phyloP scores from a whole-genome alignment of 2,329 filamentous ascomycete genomes.

The Cladophialophora psammophila region DNA sequence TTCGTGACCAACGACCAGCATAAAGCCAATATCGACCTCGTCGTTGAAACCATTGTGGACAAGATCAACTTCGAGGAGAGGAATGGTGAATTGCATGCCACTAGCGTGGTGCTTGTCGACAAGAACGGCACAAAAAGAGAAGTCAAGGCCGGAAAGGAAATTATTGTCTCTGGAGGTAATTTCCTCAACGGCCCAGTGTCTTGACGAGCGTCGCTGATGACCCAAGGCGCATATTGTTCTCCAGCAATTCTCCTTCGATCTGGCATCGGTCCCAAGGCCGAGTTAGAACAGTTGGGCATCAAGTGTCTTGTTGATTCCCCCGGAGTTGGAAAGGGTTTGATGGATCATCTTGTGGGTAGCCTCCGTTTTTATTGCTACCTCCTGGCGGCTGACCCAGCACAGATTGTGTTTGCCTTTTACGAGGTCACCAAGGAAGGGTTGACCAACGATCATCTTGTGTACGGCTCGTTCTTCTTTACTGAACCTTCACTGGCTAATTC shows the following conservation, averaged over 20 bases:
- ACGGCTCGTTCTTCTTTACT: not conserved
- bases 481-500: not conserved
- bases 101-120: slow-evolving; percentile 54
- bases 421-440: slow-evolving; percentile 61
- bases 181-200: slow-evolving; percentile 28
- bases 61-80: slow-evolving; percentile 57
- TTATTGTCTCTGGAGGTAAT: slow-evolving; percentile 49
- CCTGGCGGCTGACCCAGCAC: slow-evolving; percentile 25
- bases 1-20: slow-evolving; percentile 57
- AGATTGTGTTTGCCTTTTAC: slow-evolving; percentile 68
- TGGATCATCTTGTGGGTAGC: slow-evolving; percentile 59
- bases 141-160: slow-evolving; percentile 53
- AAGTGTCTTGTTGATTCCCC: slow-evolving; percentile 54
- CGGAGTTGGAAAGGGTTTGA: slow-evolving; percentile 62
- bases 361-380: slow-evolving; percentile 39
- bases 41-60: slow-evolving; percentile 60
- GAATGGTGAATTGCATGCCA: slow-evolving; percentile 31
- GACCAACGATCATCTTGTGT: slow-evolving; percentile 64
- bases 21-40: slow-evolving; percentile 57
- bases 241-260: slow-evolving; percentile 63
- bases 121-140: slow-evolving; percentile 49
- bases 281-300: slow-evolving; percentile 55
- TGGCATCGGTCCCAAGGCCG: slow-evolving; percentile 58
- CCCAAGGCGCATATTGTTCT: slow-evolving; percentile 57
- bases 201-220: slow-evolving; percentile 6